These are phyloP conservation scores for Penicillium paneum DNA, from an alignment of 2,329 filamentous ascomycete species.

Conservation along the genomic window DNA sequence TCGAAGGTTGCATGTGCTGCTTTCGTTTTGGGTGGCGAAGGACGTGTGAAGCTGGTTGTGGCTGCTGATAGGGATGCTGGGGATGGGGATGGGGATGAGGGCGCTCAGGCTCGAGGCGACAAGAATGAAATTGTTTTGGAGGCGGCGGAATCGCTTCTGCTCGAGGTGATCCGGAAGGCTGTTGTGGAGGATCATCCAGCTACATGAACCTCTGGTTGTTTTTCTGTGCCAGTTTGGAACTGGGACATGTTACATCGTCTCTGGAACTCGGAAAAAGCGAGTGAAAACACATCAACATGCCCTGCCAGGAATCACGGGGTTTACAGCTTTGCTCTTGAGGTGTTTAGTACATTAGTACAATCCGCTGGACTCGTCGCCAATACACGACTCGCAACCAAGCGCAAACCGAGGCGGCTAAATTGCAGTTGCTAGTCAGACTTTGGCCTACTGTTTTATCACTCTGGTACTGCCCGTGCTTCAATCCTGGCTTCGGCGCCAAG, in stretches of 20 bases:
- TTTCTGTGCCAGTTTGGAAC: neutral
- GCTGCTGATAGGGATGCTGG: constrained; percentile 16
- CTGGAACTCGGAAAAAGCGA: neutral
- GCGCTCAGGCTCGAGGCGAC: constrained; percentile 4
- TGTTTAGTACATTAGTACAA: too few relatives aligned
- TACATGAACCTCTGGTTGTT: constrained; percentile 10
- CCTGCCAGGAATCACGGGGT: neutral
- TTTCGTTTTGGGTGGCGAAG: constrained; percentile 40
- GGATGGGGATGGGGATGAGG: constrained; percentile 15
- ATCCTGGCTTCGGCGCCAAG: neutral
- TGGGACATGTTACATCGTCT: neutral
- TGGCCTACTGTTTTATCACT: too few relatives aligned
- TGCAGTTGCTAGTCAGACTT: too few relatives aligned
- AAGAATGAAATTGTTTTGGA: constrained; percentile 19
- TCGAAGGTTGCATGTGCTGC: constrained; percentile 39
- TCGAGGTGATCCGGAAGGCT: constrained; percentile 31
- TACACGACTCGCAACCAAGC: neutral
- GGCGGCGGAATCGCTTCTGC: constrained; percentile 35
- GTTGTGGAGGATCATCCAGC: constrained; percentile 17
- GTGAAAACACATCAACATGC: neutral
- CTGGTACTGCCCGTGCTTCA: neutral
- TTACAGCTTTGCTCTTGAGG: neutral
- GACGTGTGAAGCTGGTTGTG: constrained; percentile 39
- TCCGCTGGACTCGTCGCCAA: neutral
- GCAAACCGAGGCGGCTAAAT: neutral